Evolutionary conservation across 192 early-diverging fungal genomes (phyloP), one percentile per base, ranked within the genome.

Genomic region (Geranomyces variabilis): DNA sequence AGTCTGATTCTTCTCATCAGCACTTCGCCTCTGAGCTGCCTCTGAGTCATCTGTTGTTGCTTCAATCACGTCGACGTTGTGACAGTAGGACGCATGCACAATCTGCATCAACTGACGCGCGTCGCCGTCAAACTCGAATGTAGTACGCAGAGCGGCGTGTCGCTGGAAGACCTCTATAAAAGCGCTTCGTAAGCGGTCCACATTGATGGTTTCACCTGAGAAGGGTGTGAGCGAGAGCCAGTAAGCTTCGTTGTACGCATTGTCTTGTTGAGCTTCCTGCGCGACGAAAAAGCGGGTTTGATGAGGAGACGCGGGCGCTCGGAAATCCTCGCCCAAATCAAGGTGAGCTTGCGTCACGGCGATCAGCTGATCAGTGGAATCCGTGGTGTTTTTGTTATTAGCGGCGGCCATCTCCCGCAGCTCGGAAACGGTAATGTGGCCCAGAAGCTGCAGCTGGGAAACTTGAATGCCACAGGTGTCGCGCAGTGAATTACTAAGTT

Each of bases 361-460:
- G 6, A 15, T 9, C 7, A 66, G 10, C 14, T 29, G 10, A 28
- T 22, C 65, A 22, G n/a, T 9, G 12, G 8, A 9, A 9, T 9
- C 31, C 24, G 65, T 28, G 10, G 7, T 51, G 13, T 56, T 28
- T 8, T 46, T 66, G n/a, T n/a, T n/a, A 29, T 12, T 9, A 22
- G 65, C 47, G 8, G 65, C 65, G 65, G 28, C 29, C 65, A 66
- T 66, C 15, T 15, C 19, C 45, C 29, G 8, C 13, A 66, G 65
- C 10, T 66, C 65, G n/a, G 46, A 41, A 9, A 66, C 9, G 46
- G 45, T 29, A 19, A 30, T 66, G 8, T 9, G 24, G 17, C 65
- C 65, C 22, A 66, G 65, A 15, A 66, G 47, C 47, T 66, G 65
- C 8, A 66, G 8, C 47, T 66, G 65, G 10, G 45, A 56, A 28